Percentiles rank a stretch among this genome's conserved stretches.
Evolutionary conservation across 352 stramenopile species (phyloP).

Genomic region (Phytophthora podocarpi): DNA sequence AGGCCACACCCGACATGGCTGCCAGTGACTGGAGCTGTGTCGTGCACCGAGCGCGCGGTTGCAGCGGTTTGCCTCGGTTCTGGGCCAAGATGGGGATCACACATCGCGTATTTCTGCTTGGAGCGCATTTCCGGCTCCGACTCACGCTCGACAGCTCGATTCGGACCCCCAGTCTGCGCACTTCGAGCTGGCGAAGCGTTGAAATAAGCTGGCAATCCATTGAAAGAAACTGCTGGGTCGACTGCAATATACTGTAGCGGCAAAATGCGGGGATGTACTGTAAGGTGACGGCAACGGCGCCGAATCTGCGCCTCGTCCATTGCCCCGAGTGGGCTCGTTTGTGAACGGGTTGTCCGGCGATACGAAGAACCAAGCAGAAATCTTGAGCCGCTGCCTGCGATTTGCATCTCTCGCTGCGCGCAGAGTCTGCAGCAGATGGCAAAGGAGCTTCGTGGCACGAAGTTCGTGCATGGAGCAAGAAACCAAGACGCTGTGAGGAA

Average conservation of each 20-base stretch:
- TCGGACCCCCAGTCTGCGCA: too few species aligned
- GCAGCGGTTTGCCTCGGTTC: conserved; percentile 12
- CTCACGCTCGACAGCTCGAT: not conserved
- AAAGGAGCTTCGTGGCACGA: too few species aligned
- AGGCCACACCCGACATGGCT: too few species aligned
- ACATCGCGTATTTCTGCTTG: conserved; percentile 28
- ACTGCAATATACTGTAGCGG: not conserved
- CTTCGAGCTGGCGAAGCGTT: too few species aligned
- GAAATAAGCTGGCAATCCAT: not conserved
- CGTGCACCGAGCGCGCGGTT: conserved; percentile 6
- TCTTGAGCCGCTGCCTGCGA: not conserved
- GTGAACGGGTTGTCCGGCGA: conserved; percentile 11
- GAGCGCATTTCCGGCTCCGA: not conserved
- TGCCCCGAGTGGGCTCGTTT: conserved; percentile 10
- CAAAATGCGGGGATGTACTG: too few species aligned
- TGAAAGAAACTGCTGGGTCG: not conserved
- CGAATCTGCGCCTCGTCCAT: conserved; percentile 10
- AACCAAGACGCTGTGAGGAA: too few species aligned
- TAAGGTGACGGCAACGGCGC: too few species aligned
- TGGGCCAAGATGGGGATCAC: conserved; percentile 26
- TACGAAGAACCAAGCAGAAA: conserved; percentile 33
- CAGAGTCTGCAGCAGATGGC: too few species aligned
- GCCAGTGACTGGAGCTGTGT: conserved; percentile 8
- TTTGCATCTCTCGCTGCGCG: conserved; percentile 17
- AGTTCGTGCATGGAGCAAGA: too few species aligned